phyloP scores from a whole-genome alignment of 768 basidiomycete genomes.

The Crepidotus variabilis region DNA sequence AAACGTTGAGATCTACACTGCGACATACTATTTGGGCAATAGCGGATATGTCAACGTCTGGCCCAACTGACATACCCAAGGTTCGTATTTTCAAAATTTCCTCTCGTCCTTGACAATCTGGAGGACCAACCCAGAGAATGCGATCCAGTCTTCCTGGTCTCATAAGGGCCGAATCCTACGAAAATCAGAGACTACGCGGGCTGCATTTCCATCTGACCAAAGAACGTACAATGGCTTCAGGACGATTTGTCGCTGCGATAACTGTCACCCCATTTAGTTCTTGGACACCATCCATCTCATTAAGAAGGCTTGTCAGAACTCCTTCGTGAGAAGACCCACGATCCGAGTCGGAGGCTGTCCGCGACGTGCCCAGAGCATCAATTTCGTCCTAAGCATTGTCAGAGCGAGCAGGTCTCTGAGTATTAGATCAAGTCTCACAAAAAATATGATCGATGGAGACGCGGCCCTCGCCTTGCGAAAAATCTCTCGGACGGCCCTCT shows the following conservation, averaged over 20 bases:
- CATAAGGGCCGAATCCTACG: slow-evolving; percentile 90
- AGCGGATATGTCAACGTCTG: slow-evolving; percentile 57
- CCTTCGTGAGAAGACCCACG: slow-evolving; percentile 69
- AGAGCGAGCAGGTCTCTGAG: background rate
- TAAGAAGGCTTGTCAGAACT: slow-evolving; percentile 87
- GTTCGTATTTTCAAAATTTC: slow-evolving; percentile 85
- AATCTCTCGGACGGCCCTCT: slow-evolving; percentile 90
- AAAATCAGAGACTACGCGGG: background rate
- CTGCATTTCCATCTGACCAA: background rate
- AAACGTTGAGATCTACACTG: background rate
- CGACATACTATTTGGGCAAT: slow-evolving; percentile 66
- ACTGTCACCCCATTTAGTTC: slow-evolving; percentile 93
- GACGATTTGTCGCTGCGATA: slow-evolving; percentile 93
- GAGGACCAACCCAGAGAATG: slow-evolving; percentile 91
- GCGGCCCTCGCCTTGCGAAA: slow-evolving; percentile 94
- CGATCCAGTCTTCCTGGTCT: slow-evolving; percentile 93
- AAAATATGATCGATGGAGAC: slow-evolving; percentile 94
- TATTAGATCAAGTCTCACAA: slow-evolving; percentile 35
- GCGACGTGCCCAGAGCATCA: slow-evolving; percentile 85
- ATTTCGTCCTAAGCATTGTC: slow-evolving; percentile 78
- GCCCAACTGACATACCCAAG: slow-evolving; percentile 75
- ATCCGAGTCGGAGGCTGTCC: slow-evolving; percentile 58
- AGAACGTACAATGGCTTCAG: slow-evolving; percentile 69
- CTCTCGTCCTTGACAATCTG: slow-evolving; percentile 60
- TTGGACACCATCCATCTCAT: slow-evolving; percentile 99